Percentiles rank a stretch among this genome's conserved stretches.
Evolutionary conservation across 352 stramenopile species (phyloP).

Genomic region (Phytophthora aleatoria): DNA sequence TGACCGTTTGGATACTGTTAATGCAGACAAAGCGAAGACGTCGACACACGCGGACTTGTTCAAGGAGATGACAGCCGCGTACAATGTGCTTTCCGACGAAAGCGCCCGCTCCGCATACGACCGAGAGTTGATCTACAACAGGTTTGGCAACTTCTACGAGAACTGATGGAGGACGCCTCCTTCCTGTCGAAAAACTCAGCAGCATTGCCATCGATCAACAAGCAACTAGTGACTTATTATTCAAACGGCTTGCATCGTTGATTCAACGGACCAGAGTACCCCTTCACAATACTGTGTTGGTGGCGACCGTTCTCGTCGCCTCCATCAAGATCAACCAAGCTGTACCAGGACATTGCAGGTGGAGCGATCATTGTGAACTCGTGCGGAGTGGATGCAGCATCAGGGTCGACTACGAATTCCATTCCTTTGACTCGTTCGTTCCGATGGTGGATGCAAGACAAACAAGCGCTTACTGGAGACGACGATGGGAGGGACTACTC

Average conservation of each 20-base stretch:
- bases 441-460: too few species aligned
- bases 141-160: slow-evolving; percentile 62
- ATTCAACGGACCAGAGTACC: neutral
- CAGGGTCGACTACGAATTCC: too few species aligned
- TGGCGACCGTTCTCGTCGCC: too few species aligned
- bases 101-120: slow-evolving; percentile 69
- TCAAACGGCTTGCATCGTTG: neutral
- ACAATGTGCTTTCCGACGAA: slow-evolving; percentile 81
- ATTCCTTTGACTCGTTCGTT: too few species aligned
- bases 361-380: too few species aligned
- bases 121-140: slow-evolving; percentile 63
- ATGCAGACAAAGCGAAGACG: slow-evolving; percentile 77
- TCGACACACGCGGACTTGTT: slow-evolving; percentile 69
- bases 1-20: slow-evolving; percentile 2
- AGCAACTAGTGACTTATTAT: slow-evolving; percentile 19
- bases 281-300: too few species aligned
- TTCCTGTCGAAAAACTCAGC: slow-evolving; percentile 4
- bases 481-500: too few species aligned
- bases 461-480: too few species aligned
- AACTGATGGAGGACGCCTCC: slow-evolving; percentile 13
- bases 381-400: too few species aligned
- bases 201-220: neutral
- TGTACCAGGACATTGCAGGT: too few species aligned
- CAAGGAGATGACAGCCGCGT: slow-evolving; percentile 87
- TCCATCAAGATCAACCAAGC: too few species aligned